Base-by-base conservation (phyloP, 2,329 filamentous ascomycete genomes). In the Aspergillus vadensis region DNA sequence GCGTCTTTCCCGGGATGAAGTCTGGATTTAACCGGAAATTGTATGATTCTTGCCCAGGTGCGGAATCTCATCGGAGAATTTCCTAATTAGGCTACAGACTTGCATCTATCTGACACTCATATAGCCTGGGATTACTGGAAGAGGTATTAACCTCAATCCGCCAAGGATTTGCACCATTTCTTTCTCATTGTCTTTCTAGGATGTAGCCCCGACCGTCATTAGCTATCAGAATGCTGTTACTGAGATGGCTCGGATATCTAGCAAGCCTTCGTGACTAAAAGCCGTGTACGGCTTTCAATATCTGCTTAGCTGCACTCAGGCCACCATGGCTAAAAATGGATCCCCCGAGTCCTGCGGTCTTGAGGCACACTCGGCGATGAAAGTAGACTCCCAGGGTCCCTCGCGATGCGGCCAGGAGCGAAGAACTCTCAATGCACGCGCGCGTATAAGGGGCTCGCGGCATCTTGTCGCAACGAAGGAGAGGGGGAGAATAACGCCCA, bases 331-430 rank as follows among this genome's bases (percentile, higher is more conserved):
- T 14, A 23, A 3, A 23, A 44, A 23, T 2, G 10, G 10, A 15
- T 44, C 41, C 3, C 4, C 19, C 17, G 10, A 19, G 9, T 21
- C 19, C 3, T 1, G 23, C 6, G 41, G 4, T 14, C 41, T 21
- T 14, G 41, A 44, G 23, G 41, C 41, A 23, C 19, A 44, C 4
- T 44, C 41, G 2, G 41, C 41, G 6, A 44, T 44, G 4, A 19
- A 12, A 14, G 67, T 69, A 12, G 75, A 75, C 58, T 76, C 72
- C 71, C 70, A 75, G 7, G 71, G 64, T 10, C 74, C 73, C 61
- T 76, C 75, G 47, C 70, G 71, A 59, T 75, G 75, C 9, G 70
- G 72, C 61, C 69, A 69, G n/a, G 48, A 43, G 14, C 66, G 63
- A 17, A 77, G 63, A 15, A 69, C 57, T 2, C 62, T 49, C 3